Base-by-base conservation (phyloP, 1,139 yeast genomes). In the Eremothecium coryli region DNA sequence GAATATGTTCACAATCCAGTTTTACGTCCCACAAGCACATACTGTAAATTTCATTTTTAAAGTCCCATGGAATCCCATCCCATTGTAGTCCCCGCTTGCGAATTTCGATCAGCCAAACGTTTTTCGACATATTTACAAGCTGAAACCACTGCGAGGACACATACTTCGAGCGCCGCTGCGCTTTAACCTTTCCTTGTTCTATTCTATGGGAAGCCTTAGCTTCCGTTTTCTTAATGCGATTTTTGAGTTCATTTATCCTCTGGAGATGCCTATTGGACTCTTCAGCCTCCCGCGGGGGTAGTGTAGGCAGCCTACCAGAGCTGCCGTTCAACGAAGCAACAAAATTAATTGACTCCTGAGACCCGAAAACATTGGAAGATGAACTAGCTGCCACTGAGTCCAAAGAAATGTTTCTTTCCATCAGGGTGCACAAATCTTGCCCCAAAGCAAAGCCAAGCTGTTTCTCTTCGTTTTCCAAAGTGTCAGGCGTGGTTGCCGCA, bases 61-160 rank as follows among this genome's bases (percentile, higher is more conserved):
- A 20, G 24, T 22, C 21, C 36, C 36, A 33, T 9, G 36, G 36
- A 9, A 33, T 30, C 2, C 36, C 36, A 23, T 33, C 33, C 28
- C 26, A 29, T 8, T 29, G 12, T 23, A 33, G 18, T 2, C 15
- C 14, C 16, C 31, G 32, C 21, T 31, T 25, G 17, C 36, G 27
- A 12, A 33, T 20, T 15, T 33, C 33, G 12, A 33, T 21, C n/a
- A 33, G 23, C 23, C 35, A 21, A 15, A 30, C 33, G 7, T 22
- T 17, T n/a, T 11, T 13, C 9, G 13, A 13, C 8, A 14, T 16
- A 6, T n/a, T 17, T 10, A 11, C 17, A n/a, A 29, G 10, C 23
- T 29, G n/a, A n/a, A 18, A 14, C 31, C 31, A 24, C n/a, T 18
- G 12, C 12, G 16, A 10, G 15, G 22, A n/a, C 9, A 27, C 30